These are phyloP conservation scores for Syzygium aromaticum DNA, from an alignment of 345 rosid species.

Conservation along the genomic window DNA sequence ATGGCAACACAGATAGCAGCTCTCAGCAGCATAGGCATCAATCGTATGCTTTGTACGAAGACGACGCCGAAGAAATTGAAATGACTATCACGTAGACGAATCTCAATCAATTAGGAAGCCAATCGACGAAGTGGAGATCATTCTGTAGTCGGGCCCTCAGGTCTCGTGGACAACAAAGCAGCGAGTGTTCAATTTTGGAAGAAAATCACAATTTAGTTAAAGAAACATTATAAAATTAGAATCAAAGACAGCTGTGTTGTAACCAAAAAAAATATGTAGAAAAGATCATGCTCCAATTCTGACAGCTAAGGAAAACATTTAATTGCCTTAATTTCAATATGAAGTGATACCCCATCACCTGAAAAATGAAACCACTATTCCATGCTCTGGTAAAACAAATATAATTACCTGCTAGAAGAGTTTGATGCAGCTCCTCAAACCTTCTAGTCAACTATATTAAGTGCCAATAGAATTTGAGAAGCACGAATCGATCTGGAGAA, in stretches of 20 bases:
- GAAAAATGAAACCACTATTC: constrained; percentile 10
- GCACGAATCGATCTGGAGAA: constrained; percentile 40
- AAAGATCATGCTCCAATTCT: neutral
- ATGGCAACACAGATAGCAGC: neutral
- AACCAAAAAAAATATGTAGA: neutral
- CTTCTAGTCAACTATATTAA: constrained; percentile 38
- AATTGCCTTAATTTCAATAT: neutral
- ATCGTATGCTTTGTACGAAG: neutral
- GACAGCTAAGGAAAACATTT: neutral
- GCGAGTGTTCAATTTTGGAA: neutral
- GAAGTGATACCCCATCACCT: neutral
- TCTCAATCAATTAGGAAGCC: neutral
- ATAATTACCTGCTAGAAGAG: constrained; percentile 53
- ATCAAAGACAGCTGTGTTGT: neutral
- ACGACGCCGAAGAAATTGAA: neutral
- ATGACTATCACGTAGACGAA: neutral
- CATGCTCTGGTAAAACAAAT: constrained; percentile 40
- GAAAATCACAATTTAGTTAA: neutral
- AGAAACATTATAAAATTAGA: neutral
- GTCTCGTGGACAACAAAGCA: neutral
- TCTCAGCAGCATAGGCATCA: neutral
- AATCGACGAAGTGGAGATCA: neutral
- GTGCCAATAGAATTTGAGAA: constrained; percentile 35
- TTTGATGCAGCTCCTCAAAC: constrained; percentile 51
- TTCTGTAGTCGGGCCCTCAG: neutral